Base-by-base conservation (phyloP, 2,329 filamentous ascomycete genomes). In the Beauveria australis region DNA sequence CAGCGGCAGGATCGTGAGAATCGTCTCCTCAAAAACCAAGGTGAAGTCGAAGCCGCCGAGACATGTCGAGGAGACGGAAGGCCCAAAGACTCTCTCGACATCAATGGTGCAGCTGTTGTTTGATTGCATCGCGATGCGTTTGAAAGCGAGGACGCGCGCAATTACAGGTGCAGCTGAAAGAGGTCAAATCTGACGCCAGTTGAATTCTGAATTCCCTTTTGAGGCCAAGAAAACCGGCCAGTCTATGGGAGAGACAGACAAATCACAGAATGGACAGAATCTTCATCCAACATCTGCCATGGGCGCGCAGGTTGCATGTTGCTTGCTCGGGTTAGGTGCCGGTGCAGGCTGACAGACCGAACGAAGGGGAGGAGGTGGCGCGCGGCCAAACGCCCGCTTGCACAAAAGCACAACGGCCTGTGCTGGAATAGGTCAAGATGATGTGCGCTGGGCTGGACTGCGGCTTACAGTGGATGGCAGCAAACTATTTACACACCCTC, bases 31-130 rank as follows among this genome's bases (percentile, higher is more conserved):
- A 56, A 69, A 70, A 3, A 70, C 61, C 10, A 70, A 62, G 7
- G 69, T 69, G 51, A 70, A 70, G 61, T 70, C 68, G 62, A 67
- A 69, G 48, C 68, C 67, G n/a, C 55, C 63, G n/a, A 65, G 64
- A 53, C 68, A 70, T 40, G 53, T 51, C 12, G 19, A 30, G 40
- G 55, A 61, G 41, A 67, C 64, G 3, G 53, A 51, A 5, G 66
- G 66, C 14, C 66, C 66, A 51, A 66, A 67, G 40, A 30, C 53
- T 8, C 48, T 49, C 47, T 63, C 48, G 9, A 59, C 48, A 10
- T 53, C 49, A 14, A 61, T 57, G 5, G 49, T 26, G 37, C 58
- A 63, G 49, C n/a, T 59, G 43, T 48, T n/a, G 30, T 57, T 57
- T n/a, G 44, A 57, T 2, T 16, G 59, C 54, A 61, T 57, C 19